A percentile compares a stretch with the other conserved stretches of the same genome.
phyloP scores from a whole-genome alignment of 2,329 filamentous ascomycete species.

The Alternaria alternata region DNA sequence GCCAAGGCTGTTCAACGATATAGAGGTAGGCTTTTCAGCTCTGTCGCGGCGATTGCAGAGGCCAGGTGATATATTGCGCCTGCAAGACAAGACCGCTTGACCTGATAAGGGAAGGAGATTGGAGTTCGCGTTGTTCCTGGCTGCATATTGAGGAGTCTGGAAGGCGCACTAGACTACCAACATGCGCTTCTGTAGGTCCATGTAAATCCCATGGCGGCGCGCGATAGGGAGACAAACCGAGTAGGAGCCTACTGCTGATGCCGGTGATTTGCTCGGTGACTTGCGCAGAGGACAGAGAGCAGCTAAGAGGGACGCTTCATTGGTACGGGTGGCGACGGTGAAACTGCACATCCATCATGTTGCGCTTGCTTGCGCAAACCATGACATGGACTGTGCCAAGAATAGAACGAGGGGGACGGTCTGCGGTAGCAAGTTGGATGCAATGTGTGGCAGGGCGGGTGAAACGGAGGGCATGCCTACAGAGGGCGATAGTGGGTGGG shows the following conservation, averaged over 20 bases:
- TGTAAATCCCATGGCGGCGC: constrained; percentile 9
- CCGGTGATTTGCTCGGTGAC: constrained; percentile 14
- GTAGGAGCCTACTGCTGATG: constrained; percentile 2
- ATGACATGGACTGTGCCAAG: constrained; percentile 18
- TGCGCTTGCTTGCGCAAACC: neutral
- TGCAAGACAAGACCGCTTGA: constrained; percentile 15
- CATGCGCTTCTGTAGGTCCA: constrained; percentile 9
- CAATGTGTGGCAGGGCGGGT: constrained; percentile 17
- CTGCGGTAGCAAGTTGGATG: constrained; percentile 5
- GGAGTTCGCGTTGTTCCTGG: constrained; percentile 8
- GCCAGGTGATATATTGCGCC: constrained; percentile 1
- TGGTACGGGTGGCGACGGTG: constrained; percentile 5
- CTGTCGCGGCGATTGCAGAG: neutral
- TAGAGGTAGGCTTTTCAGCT: neutral
- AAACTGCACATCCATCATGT: constrained; percentile 5
- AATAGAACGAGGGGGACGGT: constrained; percentile 16
- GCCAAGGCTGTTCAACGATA: constrained; percentile 2
- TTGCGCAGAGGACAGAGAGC: constrained; percentile 4
- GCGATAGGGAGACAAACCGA: neutral
- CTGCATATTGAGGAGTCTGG: constrained; percentile 26
- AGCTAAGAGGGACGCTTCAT: constrained; percentile 10
- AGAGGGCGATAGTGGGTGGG: constrained; percentile 9
- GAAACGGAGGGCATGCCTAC: constrained; percentile 18
- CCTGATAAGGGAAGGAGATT: constrained; percentile 24
- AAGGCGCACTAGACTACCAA: constrained; percentile 24